Evolutionary conservation across 1,284 basidiomycete genomes (phyloP).

Genomic region (Nidula niveotomentosa): DNA sequence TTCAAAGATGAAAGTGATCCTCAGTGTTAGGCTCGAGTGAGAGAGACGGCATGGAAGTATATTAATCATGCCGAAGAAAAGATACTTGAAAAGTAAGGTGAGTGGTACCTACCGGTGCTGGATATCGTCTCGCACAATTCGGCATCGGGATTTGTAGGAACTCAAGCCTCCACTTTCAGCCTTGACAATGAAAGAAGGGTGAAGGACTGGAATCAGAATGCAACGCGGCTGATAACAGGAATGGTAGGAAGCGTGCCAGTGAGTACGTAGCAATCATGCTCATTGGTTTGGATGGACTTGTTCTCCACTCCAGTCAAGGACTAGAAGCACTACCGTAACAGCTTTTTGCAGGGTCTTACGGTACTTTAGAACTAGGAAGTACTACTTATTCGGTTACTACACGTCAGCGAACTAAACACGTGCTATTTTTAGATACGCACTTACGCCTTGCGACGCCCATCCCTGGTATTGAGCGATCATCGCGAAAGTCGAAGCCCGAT

Average conservation of each 20-base stretch:
- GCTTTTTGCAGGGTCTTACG: too few species aligned
- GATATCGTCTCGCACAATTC: conserved; percentile 40
- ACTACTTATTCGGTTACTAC: too few species aligned
- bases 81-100: conserved; percentile 28
- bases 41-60: conserved; percentile 33
- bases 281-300: too few species aligned
- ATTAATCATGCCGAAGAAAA: conserved; percentile 33
- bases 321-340: too few species aligned
- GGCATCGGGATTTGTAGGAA: conserved; percentile 45
- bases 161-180: conserved; percentile 40
- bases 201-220: conserved; percentile 32
- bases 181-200: conserved; percentile 37
- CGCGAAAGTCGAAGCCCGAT: too few species aligned
- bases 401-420: too few species aligned
- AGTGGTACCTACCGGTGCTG: conserved; percentile 37
- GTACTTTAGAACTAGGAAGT: too few species aligned
- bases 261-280: background rate
- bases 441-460: too few species aligned
- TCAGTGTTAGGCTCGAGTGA: conserved; percentile 38
- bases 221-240: conserved; percentile 17
- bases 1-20: conserved; percentile 37
- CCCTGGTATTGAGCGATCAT: too few species aligned
- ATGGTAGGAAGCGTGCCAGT: too few species aligned
- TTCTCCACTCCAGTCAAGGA: too few species aligned
- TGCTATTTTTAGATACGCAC: too few species aligned